Evolutionary conservation across 805 yeast species (phyloP).

Genomic region (Starmerella ratchasimensis): DNA sequence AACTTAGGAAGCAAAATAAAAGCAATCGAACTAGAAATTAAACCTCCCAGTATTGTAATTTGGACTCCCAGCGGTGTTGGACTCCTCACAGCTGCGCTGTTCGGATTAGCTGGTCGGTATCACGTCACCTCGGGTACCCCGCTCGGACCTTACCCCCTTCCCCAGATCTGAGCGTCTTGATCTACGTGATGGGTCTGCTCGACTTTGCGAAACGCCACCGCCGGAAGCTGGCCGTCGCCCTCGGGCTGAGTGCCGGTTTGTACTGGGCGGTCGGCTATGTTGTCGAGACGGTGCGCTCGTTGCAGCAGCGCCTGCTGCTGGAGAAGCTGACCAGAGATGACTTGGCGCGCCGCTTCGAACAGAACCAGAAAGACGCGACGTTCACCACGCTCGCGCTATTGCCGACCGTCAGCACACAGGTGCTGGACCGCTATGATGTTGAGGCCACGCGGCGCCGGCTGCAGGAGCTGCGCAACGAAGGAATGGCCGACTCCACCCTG

Average conservation of each 20-base stretch:
- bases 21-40: too few species aligned
- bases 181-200: constrained; percentile 19
- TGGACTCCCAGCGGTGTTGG: too few species aligned
- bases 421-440: constrained; percentile 49
- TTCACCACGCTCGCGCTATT: constrained; percentile 70
- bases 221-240: constrained; percentile 32
- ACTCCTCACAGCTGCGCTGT: too few species aligned
- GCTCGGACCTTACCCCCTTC: too few species aligned
- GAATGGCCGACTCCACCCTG: neutral
- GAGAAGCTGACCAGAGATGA: constrained; percentile 52
- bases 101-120: too few species aligned
- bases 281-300: constrained; percentile 33
- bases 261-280: constrained; percentile 35
- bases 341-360: constrained; percentile 70
- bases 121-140: too few species aligned
- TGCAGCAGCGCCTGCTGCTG: constrained; percentile 39
- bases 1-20: too few species aligned
- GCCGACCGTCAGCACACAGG: constrained; percentile 59
- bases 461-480: constrained; percentile 39
- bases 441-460: constrained; percentile 60
- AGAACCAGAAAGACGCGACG: constrained; percentile 82
- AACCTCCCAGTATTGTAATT: too few species aligned
- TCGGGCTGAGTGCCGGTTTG: constrained; percentile 34
- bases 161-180: too few species aligned
- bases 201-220: constrained; percentile 34